Base-by-base conservation (phyloP, 192 early-diverging fungal species). In the Coemansia nantahalensis region DNA sequence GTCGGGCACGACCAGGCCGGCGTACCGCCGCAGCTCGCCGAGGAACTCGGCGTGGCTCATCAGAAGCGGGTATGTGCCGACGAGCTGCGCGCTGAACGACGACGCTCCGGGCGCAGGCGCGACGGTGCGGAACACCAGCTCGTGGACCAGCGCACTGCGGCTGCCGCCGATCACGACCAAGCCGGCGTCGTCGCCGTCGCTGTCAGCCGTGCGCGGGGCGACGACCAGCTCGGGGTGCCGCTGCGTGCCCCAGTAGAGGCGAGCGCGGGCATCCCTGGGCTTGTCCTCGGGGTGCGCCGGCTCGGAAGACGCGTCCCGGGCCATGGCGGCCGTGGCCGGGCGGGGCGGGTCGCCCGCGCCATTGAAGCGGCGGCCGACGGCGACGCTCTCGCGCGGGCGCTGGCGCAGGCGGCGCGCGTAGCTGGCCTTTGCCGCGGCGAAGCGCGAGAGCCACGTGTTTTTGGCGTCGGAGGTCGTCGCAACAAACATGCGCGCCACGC, bases 141-240 rank as follows among this genome's bases (percentile, higher is more conserved):
- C 85, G 39, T 85, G 82, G 23, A 87, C 78, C 11, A 87, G 59
- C 2, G 82, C 81, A 24, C 69, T 79, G 16, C 59, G 58, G 52
- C 69, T 70, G 42, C 78, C 78, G 32, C 47, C 82, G 43, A 63
- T 53, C 45, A 72, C 80, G 42, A 53, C 65, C 39, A 39, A 41
- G 31, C 23, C 32, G 13, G 0, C 8, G 11, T 12, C 12, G 3
- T 23, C 30, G n/a, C 22, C 38, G 39, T 31, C 52, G 13, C 33
- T 16, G 34, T 34, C 28, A 23, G 26, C 26, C 26, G 26, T 7
- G 26, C 26, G 26, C 24, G 26, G 7, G 0, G 34, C 46, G 15
- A 81, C 45, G 3, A 79, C 56, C 23, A 84, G 71, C 33, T 79
- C 81, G 0, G 83, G 81, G 34, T 86, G 81, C 5, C 62, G 49